phyloP scores from a whole-genome alignment of 139 green algal genomes.

The Chara braunii region DNA sequence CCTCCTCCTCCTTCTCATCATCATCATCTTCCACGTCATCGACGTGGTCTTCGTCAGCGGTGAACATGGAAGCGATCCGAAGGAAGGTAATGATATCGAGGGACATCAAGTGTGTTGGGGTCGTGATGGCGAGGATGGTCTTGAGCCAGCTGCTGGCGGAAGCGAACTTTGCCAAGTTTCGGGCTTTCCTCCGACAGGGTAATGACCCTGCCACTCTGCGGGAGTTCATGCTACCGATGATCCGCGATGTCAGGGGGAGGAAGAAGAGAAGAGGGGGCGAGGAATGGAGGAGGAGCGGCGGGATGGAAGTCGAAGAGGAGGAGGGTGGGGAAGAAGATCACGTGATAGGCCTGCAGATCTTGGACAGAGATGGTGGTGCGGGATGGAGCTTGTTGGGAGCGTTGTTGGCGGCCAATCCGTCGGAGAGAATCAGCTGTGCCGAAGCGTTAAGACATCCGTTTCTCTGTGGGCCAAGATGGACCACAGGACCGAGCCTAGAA shows the following conservation, averaged over 20 bases:
- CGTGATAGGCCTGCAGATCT: too few species aligned
- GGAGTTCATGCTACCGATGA: conserved; percentile 14
- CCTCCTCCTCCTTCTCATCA: too few species aligned
- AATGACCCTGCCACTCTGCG: conserved; percentile 17
- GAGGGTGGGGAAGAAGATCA: too few species aligned
- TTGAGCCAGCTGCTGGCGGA: conserved; percentile 9
- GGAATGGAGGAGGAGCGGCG: too few species aligned
- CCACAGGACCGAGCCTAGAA: not conserved
- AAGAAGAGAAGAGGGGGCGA: too few species aligned
- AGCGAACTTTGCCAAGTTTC: not conserved
- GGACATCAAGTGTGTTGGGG: conserved; percentile 14
- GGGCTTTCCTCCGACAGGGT: conserved; percentile 8
- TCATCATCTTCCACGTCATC: too few species aligned
- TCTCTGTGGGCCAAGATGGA: conserved; percentile 7
- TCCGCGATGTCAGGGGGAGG: too few species aligned
- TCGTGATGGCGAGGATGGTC: conserved; percentile 29
- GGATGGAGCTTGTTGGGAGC: conserved; percentile 19
- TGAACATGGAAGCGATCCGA: not conserved
- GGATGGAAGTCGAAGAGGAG: too few species aligned
- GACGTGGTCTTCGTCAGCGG: too few species aligned
- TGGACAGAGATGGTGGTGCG: conserved; percentile 13
- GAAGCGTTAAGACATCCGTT: conserved; percentile 12
- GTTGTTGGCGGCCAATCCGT: not conserved
- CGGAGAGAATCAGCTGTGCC: not conserved
- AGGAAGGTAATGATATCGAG: not conserved